A percentile compares a stretch with the other conserved stretches of the same genome.
phyloP scores from a whole-genome alignment of 352 stramenopile genomes.

The Globisporangium orthogonon region DNA sequence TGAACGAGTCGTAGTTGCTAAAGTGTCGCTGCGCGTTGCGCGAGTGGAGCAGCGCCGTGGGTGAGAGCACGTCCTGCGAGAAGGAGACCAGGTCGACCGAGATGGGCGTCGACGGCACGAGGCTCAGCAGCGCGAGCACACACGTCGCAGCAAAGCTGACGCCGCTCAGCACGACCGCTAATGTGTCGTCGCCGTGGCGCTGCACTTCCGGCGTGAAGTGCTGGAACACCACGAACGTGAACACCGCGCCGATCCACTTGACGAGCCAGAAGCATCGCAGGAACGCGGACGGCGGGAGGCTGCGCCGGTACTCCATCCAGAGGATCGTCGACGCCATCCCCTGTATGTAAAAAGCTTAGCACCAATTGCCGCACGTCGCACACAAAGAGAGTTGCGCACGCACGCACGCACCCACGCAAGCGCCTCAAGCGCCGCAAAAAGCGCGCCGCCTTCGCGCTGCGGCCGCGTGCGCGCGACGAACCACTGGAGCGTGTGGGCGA shows the following conservation, averaged over 20 bases:
- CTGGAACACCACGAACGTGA: conserved; percentile 36
- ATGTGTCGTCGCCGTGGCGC: neutral
- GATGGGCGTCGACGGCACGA: conserved; percentile 39
- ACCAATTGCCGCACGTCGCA: too few species aligned
- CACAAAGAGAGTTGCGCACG: too few species aligned
- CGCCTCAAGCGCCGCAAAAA: conserved; percentile 47
- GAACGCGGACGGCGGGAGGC: conserved; percentile 41
- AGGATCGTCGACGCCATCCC: conserved; percentile 42
- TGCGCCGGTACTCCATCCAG: conserved; percentile 75
- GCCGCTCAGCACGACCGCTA: conserved; percentile 21
- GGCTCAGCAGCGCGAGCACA: conserved; percentile 46
- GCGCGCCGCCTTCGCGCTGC: conserved; percentile 12
- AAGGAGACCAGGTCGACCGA: conserved; percentile 43
- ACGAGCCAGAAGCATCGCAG: conserved; percentile 57
- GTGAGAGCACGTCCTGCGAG: conserved; percentile 35
- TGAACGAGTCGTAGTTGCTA: conserved; percentile 54
- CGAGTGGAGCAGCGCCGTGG: conserved; percentile 56
- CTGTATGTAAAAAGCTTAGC: conserved; percentile 5
- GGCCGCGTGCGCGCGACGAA: conserved; percentile 26
- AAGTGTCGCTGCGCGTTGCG: conserved; percentile 20
- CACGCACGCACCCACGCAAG: conserved; percentile 41
- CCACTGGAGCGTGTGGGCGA: conserved; percentile 42
- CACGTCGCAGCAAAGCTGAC: conserved; percentile 33
- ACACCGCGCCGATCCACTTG: conserved; percentile 46
- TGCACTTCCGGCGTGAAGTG: conserved; percentile 6